These are phyloP conservation scores for Ehretia macrophylla DNA, from an alignment of 257 asterid genomes.

Conservation along the genomic window DNA sequence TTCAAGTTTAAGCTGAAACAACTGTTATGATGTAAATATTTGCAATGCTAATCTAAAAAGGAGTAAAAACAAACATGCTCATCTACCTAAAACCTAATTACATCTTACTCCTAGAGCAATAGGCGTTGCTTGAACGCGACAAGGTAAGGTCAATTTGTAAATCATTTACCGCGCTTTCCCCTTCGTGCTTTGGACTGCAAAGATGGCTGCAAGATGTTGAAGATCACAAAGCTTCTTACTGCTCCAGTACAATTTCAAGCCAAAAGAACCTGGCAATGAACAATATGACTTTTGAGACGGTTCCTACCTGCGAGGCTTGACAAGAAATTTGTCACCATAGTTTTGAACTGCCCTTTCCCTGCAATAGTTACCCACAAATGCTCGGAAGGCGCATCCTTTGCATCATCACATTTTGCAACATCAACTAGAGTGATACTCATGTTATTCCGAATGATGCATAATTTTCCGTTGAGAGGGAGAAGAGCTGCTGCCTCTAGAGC, in stretches of 20 bases:
- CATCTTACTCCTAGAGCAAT: constrained; percentile 4
- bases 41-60: background rate
- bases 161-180: background rate
- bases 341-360: constrained; percentile 20
- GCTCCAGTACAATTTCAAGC: constrained; percentile 12
- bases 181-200: background rate
- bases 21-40: constrained; percentile 8
- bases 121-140: background rate
- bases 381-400: constrained; percentile 1
- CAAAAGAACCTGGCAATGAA: constrained; percentile 41
- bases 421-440: constrained; percentile 20
- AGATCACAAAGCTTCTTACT: background rate
- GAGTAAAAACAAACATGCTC: constrained; percentile 3
- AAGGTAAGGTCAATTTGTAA: constrained; percentile 3
- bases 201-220: background rate
- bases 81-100: constrained; percentile 10
- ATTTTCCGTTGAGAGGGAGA: constrained; percentile 16
- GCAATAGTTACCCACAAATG: constrained; percentile 18
- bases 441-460: constrained; percentile 18
- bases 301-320: constrained; percentile 22
- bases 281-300: constrained; percentile 16
- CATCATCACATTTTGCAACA: constrained; percentile 7
- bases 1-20: no score
- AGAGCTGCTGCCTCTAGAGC: constrained; percentile 23
- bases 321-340: constrained; percentile 13